Base-by-base conservation (phyloP, 805 yeast genomes). In the Sugiyamaella boreocaroliniensis region DNA sequence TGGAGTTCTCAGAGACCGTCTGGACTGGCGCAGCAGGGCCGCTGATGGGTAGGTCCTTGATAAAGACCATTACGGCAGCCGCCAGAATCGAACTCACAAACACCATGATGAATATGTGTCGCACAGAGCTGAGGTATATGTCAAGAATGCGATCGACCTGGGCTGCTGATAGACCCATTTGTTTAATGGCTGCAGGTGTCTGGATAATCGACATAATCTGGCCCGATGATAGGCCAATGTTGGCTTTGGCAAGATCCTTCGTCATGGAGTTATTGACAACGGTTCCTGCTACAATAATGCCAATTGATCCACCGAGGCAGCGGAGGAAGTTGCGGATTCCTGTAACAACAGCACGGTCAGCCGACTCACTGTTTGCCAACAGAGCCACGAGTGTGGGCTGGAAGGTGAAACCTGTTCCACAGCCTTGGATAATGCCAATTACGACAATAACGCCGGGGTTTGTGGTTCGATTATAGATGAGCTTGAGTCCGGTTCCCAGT, bases 251-350 rank as follows among this genome's bases (percentile, higher is more conserved):
- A n/a, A 46, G 29, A 14, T 46, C 19, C 10, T 29, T 29, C 12
- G 48, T n/a, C n/a, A 46, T n/a, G 8, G 48, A 19, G 42, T 61
- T 61, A 37, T 58, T 54, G 14, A 20, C 70, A 63, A 57, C 26
- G 8, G 64, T 52, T 1, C 57, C 52, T 15, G 61, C 52, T 9
- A 77, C 64, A 0, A 85, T 83, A 40, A 80, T 68, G 0, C 86
- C 85, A 26, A 79, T 67, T 0, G 85, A 75, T n/a, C 83, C 83
- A 14, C 86, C 86, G 52, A 82, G 74, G 2, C 82, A 76, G 51
- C 86, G 68, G 46, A 78, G 58, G 20, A 79, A 79, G 58, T 80
- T 80, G 62, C 86, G 70, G 1, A 82, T 71, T 2, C 82, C 72
- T 9, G 80, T 79, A 12, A 79, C 79, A 11, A 81, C 81, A 0